phyloP scores from a whole-genome alignment of 179 eudicot genomes.

The Beta corolliflora region DNA sequence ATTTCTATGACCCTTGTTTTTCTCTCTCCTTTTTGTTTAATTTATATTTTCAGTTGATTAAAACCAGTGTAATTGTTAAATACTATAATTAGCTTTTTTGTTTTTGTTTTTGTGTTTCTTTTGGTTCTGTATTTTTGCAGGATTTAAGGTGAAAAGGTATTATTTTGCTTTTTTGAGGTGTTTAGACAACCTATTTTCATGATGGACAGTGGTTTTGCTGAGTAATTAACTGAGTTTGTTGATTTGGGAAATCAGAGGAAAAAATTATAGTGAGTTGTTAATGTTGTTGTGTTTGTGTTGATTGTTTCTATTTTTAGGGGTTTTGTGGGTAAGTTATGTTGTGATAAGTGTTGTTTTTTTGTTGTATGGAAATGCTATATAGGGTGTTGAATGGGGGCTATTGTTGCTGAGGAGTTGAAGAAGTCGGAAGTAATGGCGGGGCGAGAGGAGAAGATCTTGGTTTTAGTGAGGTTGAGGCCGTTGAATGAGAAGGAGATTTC shows the following conservation, averaged over 20 bases:
- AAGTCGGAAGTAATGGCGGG: slow-evolving; percentile 56
- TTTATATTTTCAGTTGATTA: slow-evolving; percentile 8
- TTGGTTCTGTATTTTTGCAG: slow-evolving; percentile 30
- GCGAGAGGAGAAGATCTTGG: slow-evolving; percentile 81
- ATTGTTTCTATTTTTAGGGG: slow-evolving; percentile 12
- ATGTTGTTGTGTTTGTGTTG: slow-evolving; percentile 22
- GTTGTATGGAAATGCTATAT: slow-evolving; percentile 22
- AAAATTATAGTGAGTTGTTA: slow-evolving; percentile 29
- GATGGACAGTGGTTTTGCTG: slow-evolving; percentile 19
- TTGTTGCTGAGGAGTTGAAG: slow-evolving; percentile 66
- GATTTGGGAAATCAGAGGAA: slow-evolving; percentile 25
- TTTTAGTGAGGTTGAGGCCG: slow-evolving; percentile 92
- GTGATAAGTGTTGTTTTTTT: slow-evolving; percentile 24
- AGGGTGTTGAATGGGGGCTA: slow-evolving; percentile 60
- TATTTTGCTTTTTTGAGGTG: slow-evolving; percentile 31
- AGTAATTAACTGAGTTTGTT: slow-evolving; percentile 16
- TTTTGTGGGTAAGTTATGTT: slow-evolving; percentile 21
- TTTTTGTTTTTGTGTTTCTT: not conserved
- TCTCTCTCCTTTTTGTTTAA: slow-evolving; percentile 14
- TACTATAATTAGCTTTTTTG: slow-evolving; percentile 34
- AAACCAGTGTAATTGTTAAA: slow-evolving; percentile 9
- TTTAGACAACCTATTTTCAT: slow-evolving; percentile 31
- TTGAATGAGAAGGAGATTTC: slow-evolving; percentile 83
- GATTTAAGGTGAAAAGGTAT: slow-evolving; percentile 23
- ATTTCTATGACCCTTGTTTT: slow-evolving; percentile 18